A percentile compares a stretch with the other conserved stretches of the same genome.
Conservation (phyloP, 2,329 filamentous ascomycete species). For the Aureobasidium sp. region DNA sequence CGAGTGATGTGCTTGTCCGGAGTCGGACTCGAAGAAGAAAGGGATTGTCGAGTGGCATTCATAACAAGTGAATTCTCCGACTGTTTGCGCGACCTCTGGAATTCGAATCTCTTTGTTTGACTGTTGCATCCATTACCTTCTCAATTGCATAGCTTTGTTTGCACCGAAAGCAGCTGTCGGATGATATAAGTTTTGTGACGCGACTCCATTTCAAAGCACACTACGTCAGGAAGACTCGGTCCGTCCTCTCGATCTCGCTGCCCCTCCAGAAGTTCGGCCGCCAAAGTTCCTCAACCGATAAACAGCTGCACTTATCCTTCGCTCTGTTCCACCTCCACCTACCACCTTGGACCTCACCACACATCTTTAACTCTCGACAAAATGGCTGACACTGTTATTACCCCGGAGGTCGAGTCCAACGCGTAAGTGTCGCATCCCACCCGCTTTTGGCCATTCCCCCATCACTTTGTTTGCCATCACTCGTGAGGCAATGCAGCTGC, state of each 20-base stretch:
- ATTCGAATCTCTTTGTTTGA: background rate
- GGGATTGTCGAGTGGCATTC: constrained; percentile 5
- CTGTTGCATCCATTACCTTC: background rate
- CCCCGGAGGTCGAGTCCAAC: constrained; percentile 36
- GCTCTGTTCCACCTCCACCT: constrained; percentile 1
- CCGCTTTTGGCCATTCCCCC: background rate
- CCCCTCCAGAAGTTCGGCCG: constrained; percentile 9
- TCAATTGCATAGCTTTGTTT: background rate
- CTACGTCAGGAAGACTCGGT: constrained; percentile 1
- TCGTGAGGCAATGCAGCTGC: background rate
- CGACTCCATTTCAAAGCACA: constrained; percentile 6
- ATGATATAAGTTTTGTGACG: constrained; percentile 3
- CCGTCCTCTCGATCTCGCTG: constrained; percentile 4
- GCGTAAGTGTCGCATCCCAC: constrained; percentile 30
- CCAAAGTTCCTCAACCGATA: constrained; percentile 9
- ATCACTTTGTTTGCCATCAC: background rate
- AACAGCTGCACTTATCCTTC: constrained; percentile 6
- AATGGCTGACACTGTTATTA: constrained; percentile 42
- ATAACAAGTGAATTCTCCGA: constrained; percentile 4
- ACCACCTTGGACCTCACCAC: background rate
- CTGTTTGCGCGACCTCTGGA: background rate
- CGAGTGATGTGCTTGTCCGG: background rate
- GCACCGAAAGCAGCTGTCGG: background rate
- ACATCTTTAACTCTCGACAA: constrained; percentile 5
- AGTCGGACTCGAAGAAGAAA: constrained; percentile 7